Percentiles rank a stretch among this genome's conserved stretches.
phyloP scores from a whole-genome alignment of 2,329 filamentous ascomycete species.

The Botrytis tulipae region DNA sequence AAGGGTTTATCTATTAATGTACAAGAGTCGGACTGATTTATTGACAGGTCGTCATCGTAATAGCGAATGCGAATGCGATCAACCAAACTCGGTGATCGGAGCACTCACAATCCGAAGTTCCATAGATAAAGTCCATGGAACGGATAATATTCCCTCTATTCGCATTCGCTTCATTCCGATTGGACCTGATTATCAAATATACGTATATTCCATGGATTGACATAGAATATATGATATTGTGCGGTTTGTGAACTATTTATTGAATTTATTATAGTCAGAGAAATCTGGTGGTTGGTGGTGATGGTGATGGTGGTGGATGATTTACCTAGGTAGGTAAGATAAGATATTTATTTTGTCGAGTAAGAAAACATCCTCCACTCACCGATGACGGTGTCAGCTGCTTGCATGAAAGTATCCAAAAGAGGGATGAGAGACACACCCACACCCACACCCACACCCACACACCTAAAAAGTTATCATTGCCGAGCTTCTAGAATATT shows the following conservation, averaged over 20 bases:
- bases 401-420: background rate
- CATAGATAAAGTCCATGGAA: background rate
- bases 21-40: background rate
- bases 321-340: too few relatives aligned
- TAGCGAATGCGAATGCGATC: background rate
- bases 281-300: too few relatives aligned
- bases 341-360: too few relatives aligned
- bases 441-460: background rate
- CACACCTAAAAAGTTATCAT: background rate
- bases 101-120: background rate
- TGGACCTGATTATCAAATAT: background rate
- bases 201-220: too few relatives aligned
- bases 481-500: slow-evolving; percentile 15
- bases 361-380: background rate
- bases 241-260: too few relatives aligned
- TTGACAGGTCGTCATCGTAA: background rate
- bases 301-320: too few relatives aligned
- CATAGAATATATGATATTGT: too few relatives aligned
- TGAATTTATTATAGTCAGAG: too few relatives aligned
- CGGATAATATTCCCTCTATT: background rate
- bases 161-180: slow-evolving; percentile 6
- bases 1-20: background rate
- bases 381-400: slow-evolving; percentile 17
- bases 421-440: background rate
- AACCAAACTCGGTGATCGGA: background rate